A percentile compares a stretch with the other conserved stretches of the same genome.
Conservation (phyloP, 768 basidiomycete species). For the Mycena floridula region DNA sequence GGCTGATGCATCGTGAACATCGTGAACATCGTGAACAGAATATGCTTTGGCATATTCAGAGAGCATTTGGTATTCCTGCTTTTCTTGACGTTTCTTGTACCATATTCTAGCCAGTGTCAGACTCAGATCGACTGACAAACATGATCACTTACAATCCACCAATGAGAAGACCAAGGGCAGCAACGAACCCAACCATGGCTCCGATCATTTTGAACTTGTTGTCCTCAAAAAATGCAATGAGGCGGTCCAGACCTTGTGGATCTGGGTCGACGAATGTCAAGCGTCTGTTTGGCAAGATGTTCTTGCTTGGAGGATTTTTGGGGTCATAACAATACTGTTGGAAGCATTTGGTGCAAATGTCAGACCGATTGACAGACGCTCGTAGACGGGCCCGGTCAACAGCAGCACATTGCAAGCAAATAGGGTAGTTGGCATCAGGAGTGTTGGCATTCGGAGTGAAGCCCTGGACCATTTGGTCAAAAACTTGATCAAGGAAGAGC, state of each 20-base stretch:
- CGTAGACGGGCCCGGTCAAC: constrained; percentile 25
- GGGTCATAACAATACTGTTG: constrained; percentile 28
- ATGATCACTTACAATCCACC: constrained; percentile 31
- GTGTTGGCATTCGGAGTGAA: constrained; percentile 53
- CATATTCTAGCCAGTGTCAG: constrained; percentile 11
- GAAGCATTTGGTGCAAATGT: constrained; percentile 22
- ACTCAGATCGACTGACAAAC: constrained; percentile 5
- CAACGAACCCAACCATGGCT: constrained; percentile 34
- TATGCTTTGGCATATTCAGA: constrained; percentile 10
- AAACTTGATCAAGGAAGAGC: constrained; percentile 58
- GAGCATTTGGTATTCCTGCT: constrained; percentile 13
- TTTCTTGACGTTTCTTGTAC: constrained; percentile 18
- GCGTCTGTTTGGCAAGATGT: constrained; percentile 29
- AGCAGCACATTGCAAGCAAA: constrained; percentile 45
- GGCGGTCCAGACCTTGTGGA: constrained; percentile 37
- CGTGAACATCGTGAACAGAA: neutral
- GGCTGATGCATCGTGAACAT: neutral
- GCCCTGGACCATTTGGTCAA: constrained; percentile 48
- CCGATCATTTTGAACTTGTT: constrained; percentile 46
- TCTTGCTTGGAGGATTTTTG: constrained; percentile 9
- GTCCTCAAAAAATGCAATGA: constrained; percentile 34
- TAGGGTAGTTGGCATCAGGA: constrained; percentile 48
- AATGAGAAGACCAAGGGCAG: constrained; percentile 31
- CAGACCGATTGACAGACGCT: constrained; percentile 17
- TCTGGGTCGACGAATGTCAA: constrained; percentile 49